phyloP scores from a whole-genome alignment of 2,329 filamentous ascomycete genomes.

The Macroventuria anomochaeta region DNA sequence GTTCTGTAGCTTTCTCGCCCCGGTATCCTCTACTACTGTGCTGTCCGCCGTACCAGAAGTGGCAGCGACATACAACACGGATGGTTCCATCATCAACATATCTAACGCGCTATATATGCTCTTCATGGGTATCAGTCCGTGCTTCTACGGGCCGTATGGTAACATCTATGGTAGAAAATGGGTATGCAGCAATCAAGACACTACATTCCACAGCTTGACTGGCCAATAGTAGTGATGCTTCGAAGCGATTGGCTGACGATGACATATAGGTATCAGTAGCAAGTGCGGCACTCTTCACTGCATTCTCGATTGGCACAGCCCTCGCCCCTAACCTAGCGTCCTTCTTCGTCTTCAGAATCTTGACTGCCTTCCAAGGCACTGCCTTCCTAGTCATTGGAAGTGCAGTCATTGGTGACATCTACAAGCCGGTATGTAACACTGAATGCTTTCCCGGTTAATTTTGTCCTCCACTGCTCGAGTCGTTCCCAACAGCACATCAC shows the following conservation, averaged over 20 bases:
- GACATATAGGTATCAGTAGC: conserved; percentile 60
- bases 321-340: conserved; percentile 72
- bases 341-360: conserved; percentile 76
- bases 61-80: conserved; percentile 68
- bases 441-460: not conserved
- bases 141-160: conserved; percentile 74
- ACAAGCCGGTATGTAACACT: conserved; percentile 46
- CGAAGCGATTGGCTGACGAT: conserved; percentile 21
- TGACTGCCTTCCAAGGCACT: conserved; percentile 78
- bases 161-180: conserved; percentile 56
- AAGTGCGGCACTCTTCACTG: conserved; percentile 69
- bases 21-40: conserved; percentile 75
- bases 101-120: conserved; percentile 78
- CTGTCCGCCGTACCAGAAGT: conserved; percentile 78
- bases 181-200: conserved; percentile 46
- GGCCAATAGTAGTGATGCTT: not conserved
- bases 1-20: conserved; percentile 77
- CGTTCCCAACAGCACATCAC: not conserved
- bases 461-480: not conserved
- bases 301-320: conserved; percentile 74
- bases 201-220: not conserved
- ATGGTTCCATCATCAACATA: conserved; percentile 72
- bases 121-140: conserved; percentile 69
- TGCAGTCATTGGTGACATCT: conserved; percentile 69
- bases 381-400: conserved; percentile 76